Conservation (phyloP, 495 filamentous ascomycete species). For the Talaromyces proteolyticus region DNA sequence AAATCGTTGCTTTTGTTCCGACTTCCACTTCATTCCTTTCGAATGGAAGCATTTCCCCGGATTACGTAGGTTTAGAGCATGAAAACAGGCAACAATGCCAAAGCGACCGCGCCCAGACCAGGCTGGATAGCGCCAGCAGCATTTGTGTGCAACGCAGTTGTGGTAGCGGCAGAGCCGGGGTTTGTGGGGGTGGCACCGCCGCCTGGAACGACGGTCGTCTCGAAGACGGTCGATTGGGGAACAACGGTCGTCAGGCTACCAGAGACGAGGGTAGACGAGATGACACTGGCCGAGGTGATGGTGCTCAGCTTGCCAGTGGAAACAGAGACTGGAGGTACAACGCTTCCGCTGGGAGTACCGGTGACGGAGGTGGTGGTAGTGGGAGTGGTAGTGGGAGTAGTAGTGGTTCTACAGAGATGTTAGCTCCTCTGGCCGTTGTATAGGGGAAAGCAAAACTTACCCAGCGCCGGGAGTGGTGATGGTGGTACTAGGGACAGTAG, state of each 20-base stretch:
- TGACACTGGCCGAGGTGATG: constrained; percentile 4
- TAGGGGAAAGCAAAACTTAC: no score
- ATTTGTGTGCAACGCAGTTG: constrained; percentile 1
- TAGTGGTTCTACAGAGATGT: neutral
- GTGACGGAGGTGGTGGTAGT: constrained; percentile 2
- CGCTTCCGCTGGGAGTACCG: constrained; percentile 1
- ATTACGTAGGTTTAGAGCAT: neutral
- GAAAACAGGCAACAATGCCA: neutral
- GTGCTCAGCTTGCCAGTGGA: constrained; percentile 3
- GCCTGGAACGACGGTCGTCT: constrained; percentile 5
- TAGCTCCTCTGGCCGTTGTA: neutral
- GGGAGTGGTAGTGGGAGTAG: neutral
- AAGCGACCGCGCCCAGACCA: neutral
- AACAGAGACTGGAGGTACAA: constrained; percentile 1
- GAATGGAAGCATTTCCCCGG: no score
- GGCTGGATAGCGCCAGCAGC: neutral
- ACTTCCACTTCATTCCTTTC: no score
- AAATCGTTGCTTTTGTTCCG: no score
- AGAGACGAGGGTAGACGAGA: constrained; percentile 3
- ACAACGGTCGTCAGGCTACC: neutral
- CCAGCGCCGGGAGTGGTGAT: neutral
- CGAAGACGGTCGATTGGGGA: constrained; percentile 4
- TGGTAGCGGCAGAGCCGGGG: neutral
- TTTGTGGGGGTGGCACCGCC: neutral
- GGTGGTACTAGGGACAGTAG: neutral